These are phyloP conservation scores for Bocquillonia castaneifolia DNA, from an alignment of 441 rosid species.

Conservation along the genomic window DNA sequence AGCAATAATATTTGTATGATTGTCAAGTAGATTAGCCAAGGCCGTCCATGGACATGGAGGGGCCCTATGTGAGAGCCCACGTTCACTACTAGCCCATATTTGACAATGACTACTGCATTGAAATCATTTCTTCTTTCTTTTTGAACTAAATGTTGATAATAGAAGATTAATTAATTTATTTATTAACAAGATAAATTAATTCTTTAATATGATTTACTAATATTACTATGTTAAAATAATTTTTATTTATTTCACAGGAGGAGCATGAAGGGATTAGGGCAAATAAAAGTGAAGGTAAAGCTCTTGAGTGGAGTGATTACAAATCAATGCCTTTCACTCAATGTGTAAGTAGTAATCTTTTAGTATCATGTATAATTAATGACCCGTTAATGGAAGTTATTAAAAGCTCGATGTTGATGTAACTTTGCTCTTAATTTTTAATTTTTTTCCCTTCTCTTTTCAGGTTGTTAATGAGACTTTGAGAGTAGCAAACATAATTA, in stretches of 20 bases:
- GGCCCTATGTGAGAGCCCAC: background rate
- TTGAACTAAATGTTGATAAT: too few species aligned
- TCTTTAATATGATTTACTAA: background rate
- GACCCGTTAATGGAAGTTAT: background rate
- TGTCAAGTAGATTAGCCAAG: background rate
- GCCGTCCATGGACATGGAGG: background rate
- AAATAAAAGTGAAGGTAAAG: constrained; percentile 41
- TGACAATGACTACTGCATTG: background rate
- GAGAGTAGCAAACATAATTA: constrained; percentile 81
- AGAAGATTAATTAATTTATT: too few species aligned
- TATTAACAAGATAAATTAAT: too few species aligned
- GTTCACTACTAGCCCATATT: background rate
- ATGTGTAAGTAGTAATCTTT: constrained; percentile 65
- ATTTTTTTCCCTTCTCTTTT: background rate
- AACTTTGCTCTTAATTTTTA: background rate
- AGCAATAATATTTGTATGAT: background rate
- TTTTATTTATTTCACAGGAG: constrained; percentile 51
- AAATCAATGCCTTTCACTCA: constrained; percentile 99
- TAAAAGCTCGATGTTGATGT: constrained; percentile 1
- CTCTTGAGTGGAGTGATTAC: constrained; percentile 84
- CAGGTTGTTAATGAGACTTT: constrained; percentile 93
- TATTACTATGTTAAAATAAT: too few species aligned
- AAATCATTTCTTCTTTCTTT: background rate
- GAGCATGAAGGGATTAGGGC: constrained; percentile 83
- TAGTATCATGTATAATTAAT: background rate